Evolutionary conservation across 1,284 basidiomycete genomes (phyloP), one percentile per base, ranked within the genome.

Genomic region (Irpex lacteus): DNA sequence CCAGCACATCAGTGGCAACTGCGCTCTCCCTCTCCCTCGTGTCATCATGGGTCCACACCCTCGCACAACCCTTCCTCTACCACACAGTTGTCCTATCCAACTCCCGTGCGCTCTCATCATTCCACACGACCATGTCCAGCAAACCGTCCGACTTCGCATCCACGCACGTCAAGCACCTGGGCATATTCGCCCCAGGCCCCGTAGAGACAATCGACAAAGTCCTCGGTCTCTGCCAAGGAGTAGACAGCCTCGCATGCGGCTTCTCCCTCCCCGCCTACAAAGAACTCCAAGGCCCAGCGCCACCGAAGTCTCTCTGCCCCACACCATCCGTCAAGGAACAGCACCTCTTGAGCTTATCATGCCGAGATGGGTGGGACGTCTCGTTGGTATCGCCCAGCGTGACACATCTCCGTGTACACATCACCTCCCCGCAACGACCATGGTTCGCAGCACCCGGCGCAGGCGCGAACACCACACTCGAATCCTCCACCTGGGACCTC

Each of bases 1-100:
- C 80, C 13, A 59, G 55, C 53, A 63, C 66, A 15, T 70, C 75
- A 67, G 70, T 63, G 15, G 60, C 70, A 9, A 73, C 73, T 11
- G 76, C 77, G 3, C 72, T 75, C 47, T 62, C 70, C 7, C 72
- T 80, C 53, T 71, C 76, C 4, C 72, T 76, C 60, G 77, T 80
- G 47, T 77, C 76, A 34, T 74, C 73, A 53, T 69, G 70, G 59
- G 71, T 75, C 6, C 74, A 69, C 63, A 66, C 63, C 11, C 77
- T 77, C 72, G 75, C 72, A 34, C 75, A 77, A 32, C 76, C 76
- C 40, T 64, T 73, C 37, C 72, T 82, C 40, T 80, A 78, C 68
- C 68, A 74, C 64, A 79, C 78, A 52, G 77, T 81, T 63, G 67
- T 75, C 53, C 76, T 81, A 50, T 70, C 73, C 38, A 74, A 76